Evolutionary conservation across 208 protist species (phyloP).

Genomic region (Acanthamoeba sp.): DNA sequence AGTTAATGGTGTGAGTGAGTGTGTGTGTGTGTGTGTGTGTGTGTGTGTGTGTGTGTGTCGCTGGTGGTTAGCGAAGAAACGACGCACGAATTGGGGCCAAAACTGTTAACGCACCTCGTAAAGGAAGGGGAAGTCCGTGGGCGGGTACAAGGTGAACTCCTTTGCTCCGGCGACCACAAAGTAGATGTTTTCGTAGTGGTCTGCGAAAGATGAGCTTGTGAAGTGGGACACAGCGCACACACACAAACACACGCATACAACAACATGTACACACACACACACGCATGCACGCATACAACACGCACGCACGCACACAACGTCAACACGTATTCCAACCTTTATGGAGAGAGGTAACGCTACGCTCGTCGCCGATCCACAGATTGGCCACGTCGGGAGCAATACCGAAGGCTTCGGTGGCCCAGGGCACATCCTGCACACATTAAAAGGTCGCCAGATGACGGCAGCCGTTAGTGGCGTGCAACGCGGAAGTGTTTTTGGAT

Average conservation of each 20-base stretch:
- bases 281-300: neutral
- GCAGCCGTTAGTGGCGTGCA: too few species aligned
- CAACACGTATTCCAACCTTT: conserved; percentile 9
- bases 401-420: conserved; percentile 75
- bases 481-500: neutral
- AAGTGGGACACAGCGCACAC: neutral
- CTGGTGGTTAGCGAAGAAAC: too few species aligned
- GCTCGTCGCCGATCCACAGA: conserved; percentile 85
- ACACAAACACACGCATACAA: neutral
- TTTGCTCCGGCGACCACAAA: conserved; percentile 82
- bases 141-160: conserved; percentile 83
- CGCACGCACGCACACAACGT: neutral
- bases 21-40: neutral
- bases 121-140: conserved; percentile 83
- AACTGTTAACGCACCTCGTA: conserved; percentile 76
- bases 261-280: too few species aligned
- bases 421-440: conserved; percentile 2
- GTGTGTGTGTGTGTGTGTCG: too few species aligned
- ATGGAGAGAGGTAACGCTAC: conserved; percentile 81
- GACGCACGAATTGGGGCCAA: too few species aligned
- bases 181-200: conserved; percentile 87
- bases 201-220: neutral
- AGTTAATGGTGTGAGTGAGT: neutral
- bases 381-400: conserved; percentile 78
- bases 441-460: too few species aligned